Conservation (phyloP, 768 basidiomycete genomes). For the Lepiota venenata region DNA sequence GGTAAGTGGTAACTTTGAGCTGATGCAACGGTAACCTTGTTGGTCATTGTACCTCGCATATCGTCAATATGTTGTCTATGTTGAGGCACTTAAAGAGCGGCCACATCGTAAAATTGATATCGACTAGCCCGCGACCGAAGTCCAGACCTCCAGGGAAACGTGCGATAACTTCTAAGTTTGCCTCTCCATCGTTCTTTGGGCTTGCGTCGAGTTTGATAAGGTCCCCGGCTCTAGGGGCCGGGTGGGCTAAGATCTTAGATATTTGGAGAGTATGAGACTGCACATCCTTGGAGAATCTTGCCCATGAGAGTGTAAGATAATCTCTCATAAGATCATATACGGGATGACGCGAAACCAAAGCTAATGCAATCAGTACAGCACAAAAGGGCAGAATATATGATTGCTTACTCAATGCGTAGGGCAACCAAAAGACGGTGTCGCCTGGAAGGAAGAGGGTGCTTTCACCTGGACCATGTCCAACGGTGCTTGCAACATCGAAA, state of each 20-base stretch:
- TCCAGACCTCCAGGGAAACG: conserved; percentile 93
- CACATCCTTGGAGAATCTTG: conserved; percentile 90
- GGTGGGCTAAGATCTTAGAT: conserved; percentile 83
- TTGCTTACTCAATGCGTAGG: conserved; percentile 81
- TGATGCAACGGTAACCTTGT: neutral
- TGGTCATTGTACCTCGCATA: conserved; percentile 66
- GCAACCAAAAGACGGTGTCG: conserved; percentile 93
- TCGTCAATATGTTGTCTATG: conserved; percentile 89
- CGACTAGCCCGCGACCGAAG: conserved; percentile 86
- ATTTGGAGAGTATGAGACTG: conserved; percentile 91
- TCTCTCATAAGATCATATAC: conserved; percentile 96
- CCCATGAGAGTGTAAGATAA: conserved; percentile 94
- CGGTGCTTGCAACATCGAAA: conserved; percentile 76
- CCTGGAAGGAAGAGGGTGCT: conserved; percentile 87
- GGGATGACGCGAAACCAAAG: conserved; percentile 86
- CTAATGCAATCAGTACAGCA: conserved; percentile 30
- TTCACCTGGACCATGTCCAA: conserved; percentile 81
- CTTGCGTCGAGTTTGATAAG: conserved; percentile 85
- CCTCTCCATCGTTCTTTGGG: conserved; percentile 51
- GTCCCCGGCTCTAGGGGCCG: conserved; percentile 84
- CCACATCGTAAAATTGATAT: conserved; percentile 97
- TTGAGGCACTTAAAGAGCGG: conserved; percentile 91
- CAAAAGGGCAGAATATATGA: conserved; percentile 12
- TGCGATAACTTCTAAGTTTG: conserved; percentile 77
- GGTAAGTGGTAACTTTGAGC: neutral